Percentiles rank a stretch among this genome's conserved stretches.
phyloP scores from a whole-genome alignment of 805 yeast species.

The Starmerella kuoi region DNA sequence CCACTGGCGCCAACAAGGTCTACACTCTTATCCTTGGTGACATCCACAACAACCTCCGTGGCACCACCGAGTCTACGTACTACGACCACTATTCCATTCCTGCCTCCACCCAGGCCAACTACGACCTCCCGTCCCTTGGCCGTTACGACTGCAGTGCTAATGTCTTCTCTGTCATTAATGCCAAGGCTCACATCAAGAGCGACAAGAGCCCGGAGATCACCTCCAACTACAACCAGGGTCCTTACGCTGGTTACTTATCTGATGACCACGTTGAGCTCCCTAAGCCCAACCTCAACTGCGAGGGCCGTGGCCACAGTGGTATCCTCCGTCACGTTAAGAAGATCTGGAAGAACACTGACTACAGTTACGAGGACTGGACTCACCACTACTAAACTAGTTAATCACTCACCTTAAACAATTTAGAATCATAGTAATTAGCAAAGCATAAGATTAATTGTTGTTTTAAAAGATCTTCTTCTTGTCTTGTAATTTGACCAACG shows the following conservation, averaged over 20 bases:
- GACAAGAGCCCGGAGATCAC: constrained; percentile 17
- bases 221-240: constrained; percentile 23
- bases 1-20: constrained; percentile 36
- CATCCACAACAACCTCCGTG: constrained; percentile 33
- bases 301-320: constrained; percentile 27
- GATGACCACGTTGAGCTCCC: constrained; percentile 19
- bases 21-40: constrained; percentile 39
- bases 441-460: too few relatives aligned
- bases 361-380: constrained; percentile 24
- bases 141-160: constrained; percentile 42
- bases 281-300: constrained; percentile 26
- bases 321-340: constrained; percentile 22
- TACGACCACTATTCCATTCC: constrained; percentile 43
- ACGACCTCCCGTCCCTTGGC: constrained; percentile 39
- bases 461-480: too few relatives aligned
- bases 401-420: neutral
- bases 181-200: constrained; percentile 23
- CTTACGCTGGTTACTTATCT: constrained; percentile 22
- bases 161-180: constrained; percentile 36
- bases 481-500: too few relatives aligned
- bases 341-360: constrained; percentile 25
- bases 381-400: constrained; percentile 18
- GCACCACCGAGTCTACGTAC: constrained; percentile 38
- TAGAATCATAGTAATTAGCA: neutral
- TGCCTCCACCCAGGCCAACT: constrained; percentile 41